phyloP scores from a whole-genome alignment of 805 yeast species.

The Wickerhamomyces chaumierensis region DNA sequence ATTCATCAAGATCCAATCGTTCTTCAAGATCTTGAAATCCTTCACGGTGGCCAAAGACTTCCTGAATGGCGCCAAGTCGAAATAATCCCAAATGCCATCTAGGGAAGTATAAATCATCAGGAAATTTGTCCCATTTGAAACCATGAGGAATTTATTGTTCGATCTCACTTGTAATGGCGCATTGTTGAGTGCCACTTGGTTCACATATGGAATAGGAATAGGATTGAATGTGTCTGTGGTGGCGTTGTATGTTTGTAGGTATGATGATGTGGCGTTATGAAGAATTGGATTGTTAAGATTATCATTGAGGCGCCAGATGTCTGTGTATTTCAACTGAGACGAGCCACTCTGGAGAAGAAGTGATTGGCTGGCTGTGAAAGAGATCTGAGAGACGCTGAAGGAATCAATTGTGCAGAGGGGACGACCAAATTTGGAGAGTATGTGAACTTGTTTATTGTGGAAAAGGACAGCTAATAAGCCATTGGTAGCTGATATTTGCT shows the following conservation, averaged over 20 bases:
- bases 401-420: not conserved
- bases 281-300: not conserved
- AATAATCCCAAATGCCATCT: not conserved
- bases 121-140: not conserved
- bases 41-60: not conserved
- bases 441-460: not conserved
- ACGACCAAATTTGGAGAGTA: not conserved
- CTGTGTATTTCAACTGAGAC: not conserved
- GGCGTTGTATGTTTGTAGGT: not conserved
- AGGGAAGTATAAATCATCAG: not conserved
- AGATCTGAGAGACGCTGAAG: not conserved
- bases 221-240: not conserved
- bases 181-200: not conserved
- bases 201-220: not conserved
- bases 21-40: not conserved
- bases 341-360: not conserved
- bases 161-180: not conserved
- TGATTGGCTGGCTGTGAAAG: not conserved
- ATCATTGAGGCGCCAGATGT: not conserved
- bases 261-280: not conserved
- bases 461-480: not conserved
- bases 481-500: not conserved
- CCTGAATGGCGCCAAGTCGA: not conserved
- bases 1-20: conserved; percentile 2
- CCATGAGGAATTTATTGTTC: not conserved